Conservation (phyloP, 2,329 filamentous ascomycete genomes). For the Chaetomium strumarium region DNA sequence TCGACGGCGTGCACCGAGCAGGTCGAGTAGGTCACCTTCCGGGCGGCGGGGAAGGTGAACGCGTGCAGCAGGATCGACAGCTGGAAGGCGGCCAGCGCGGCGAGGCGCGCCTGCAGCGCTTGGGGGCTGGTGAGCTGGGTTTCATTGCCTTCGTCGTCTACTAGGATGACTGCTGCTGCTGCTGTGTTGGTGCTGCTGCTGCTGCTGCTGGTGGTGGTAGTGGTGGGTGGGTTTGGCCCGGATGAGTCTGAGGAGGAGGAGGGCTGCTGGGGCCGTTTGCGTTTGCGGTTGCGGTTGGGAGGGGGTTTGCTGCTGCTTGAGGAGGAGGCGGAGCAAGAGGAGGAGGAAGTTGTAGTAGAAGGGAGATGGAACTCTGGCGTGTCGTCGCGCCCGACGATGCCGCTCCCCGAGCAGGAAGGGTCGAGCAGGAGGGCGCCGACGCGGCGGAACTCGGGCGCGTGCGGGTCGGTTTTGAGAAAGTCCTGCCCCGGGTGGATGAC, state of each 20-base stretch:
- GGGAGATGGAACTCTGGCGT: slow-evolving; percentile 62
- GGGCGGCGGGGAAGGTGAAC: slow-evolving; percentile 70
- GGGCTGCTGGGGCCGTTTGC: slow-evolving; percentile 6
- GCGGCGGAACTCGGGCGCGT: slow-evolving; percentile 52
- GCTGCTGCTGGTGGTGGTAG: too few relatives aligned
- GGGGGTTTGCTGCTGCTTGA: slow-evolving; percentile 1
- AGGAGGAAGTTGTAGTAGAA: slow-evolving; percentile 25
- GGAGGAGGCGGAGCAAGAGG: neutral
- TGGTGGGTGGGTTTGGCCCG: slow-evolving; percentile 32
- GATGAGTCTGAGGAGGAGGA: slow-evolving; percentile 14
- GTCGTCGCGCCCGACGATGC: slow-evolving; percentile 85
- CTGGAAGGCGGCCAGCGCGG: slow-evolving; percentile 75
- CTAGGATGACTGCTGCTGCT: too few relatives aligned
- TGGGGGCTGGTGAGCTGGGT: slow-evolving; percentile 47
- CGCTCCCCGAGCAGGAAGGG: slow-evolving; percentile 91
- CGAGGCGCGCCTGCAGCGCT: slow-evolving; percentile 58
- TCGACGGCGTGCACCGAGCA: slow-evolving; percentile 84
- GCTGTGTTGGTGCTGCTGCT: too few relatives aligned
- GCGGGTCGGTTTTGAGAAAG: slow-evolving; percentile 71
- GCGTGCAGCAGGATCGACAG: slow-evolving; percentile 76
- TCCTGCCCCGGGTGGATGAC: slow-evolving; percentile 69
- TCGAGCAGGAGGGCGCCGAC: slow-evolving; percentile 83
- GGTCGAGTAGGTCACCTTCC: slow-evolving; percentile 82
- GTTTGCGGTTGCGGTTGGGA: slow-evolving; percentile 14
- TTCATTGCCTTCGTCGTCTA: slow-evolving; percentile 51